phyloP scores from a whole-genome alignment of 1,139 yeast genomes.

The Hyphopichia burtonii region DNA sequence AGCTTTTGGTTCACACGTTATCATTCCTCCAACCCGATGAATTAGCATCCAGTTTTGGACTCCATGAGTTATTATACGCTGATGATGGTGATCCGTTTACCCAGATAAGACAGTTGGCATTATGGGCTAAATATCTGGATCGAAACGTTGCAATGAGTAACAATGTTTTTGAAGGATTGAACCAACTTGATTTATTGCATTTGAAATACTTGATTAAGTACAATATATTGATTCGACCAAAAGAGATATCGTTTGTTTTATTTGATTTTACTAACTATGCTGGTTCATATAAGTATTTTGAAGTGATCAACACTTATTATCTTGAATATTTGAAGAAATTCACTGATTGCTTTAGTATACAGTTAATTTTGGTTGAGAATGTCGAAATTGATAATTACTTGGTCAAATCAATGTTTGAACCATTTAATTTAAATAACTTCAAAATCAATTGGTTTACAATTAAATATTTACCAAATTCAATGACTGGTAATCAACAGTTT shows the following conservation, averaged over 20 bases:
- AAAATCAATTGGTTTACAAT: constrained; percentile 11
- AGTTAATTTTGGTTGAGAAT: constrained; percentile 8
- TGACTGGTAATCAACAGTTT: neutral
- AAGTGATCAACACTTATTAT: neutral
- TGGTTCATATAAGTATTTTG: neutral
- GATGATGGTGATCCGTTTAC: constrained; percentile 7
- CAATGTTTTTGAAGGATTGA: constrained; percentile 6
- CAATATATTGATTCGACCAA: constrained; percentile 19
- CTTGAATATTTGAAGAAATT: constrained; percentile 8
- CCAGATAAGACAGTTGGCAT: constrained; percentile 16
- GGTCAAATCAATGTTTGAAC: constrained; percentile 7
- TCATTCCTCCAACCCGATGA: constrained; percentile 15
- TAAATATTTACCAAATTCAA: constrained; percentile 7
- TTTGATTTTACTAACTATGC: constrained; percentile 2
- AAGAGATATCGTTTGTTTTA: constrained; percentile 15
- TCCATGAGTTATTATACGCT: constrained; percentile 8
- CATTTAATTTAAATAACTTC: constrained; percentile 6
- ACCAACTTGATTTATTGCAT: constrained; percentile 6
- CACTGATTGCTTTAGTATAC: constrained; percentile 11
- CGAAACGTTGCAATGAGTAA: constrained; percentile 13
- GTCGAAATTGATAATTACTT: constrained; percentile 4
- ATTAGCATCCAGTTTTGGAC: constrained; percentile 14
- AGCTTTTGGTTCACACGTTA: constrained; percentile 13
- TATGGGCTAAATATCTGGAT: constrained; percentile 13
- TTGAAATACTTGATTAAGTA: constrained; percentile 15